phyloP scores from a whole-genome alignment of 2,329 filamentous ascomycete species.

The Ophiostoma quercus region DNA sequence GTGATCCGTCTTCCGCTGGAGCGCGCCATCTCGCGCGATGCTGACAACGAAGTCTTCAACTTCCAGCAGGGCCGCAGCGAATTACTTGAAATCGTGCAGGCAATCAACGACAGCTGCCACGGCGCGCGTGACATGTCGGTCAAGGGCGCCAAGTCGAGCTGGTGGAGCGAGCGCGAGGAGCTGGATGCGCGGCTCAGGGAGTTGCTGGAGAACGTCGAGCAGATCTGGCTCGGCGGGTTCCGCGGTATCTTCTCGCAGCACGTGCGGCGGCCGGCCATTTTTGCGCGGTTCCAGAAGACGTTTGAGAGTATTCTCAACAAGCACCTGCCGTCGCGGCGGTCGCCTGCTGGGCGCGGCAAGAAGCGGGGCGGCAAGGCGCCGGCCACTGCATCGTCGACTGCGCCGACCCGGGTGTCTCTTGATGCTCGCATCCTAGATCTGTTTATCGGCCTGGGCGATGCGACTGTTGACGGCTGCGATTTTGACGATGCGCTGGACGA shows the following conservation, averaged over 20 bases:
- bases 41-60: constrained; percentile 63
- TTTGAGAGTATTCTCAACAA: constrained; percentile 77
- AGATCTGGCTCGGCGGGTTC: constrained; percentile 93
- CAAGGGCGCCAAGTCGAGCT: constrained; percentile 71
- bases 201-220: constrained; percentile 79
- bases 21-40: constrained; percentile 72
- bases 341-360: constrained; percentile 45
- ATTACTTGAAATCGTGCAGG: constrained; percentile 72
- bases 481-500: constrained; percentile 88
- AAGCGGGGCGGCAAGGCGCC: constrained; percentile 19
- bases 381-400: constrained; percentile 24
- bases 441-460: constrained; percentile 78
- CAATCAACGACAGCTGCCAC: constrained; percentile 81
- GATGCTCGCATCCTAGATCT: constrained; percentile 69
- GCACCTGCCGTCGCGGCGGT: constrained; percentile 75
- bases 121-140: constrained; percentile 62
- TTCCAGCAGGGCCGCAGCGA: constrained; percentile 76
- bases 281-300: constrained; percentile 69
- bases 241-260: constrained; percentile 85
- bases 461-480: constrained; percentile 61
- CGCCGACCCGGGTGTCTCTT: constrained; percentile 41
- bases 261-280: constrained; percentile 53
- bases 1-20: constrained; percentile 80
- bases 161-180: constrained; percentile 82
- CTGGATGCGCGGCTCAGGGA: constrained; percentile 73